Evolutionary conservation across 495 filamentous ascomycete species (phyloP).

Genomic region (Chaetomium tenue): DNA sequence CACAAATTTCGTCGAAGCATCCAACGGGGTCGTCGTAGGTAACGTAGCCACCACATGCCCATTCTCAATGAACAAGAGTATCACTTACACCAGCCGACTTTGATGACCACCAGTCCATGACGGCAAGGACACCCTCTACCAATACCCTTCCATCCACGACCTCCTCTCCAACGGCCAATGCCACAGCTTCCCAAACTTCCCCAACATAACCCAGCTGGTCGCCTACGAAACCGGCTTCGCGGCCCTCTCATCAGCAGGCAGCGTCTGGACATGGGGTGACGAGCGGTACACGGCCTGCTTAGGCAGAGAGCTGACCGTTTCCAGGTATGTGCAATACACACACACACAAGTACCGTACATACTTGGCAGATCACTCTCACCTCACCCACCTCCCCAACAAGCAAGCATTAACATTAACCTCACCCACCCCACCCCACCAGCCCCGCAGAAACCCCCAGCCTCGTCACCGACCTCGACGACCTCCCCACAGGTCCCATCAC

Average conservation of each 20-base stretch:
- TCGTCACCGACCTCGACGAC: constrained; percentile 50
- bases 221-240: constrained; percentile 54
- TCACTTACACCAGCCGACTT: background rate
- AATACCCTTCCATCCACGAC: constrained; percentile 30
- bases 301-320: constrained; percentile 40
- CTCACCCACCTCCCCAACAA: background rate
- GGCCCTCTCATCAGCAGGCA: constrained; percentile 47
- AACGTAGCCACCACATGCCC: background rate
- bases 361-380: background rate
- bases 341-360: background rate
- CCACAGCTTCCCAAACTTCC: constrained; percentile 16
- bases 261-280: constrained; percentile 62
- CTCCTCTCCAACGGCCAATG: constrained; percentile 20
- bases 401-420: too few relatives aligned
- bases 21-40: constrained; percentile 32
- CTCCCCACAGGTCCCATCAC: constrained; percentile 51
- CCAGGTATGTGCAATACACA: constrained; percentile 14
- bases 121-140: constrained; percentile 23
- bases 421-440: constrained; percentile 17
- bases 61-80: background rate
- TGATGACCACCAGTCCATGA: constrained; percentile 24
- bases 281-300: constrained; percentile 51
- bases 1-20: constrained; percentile 27
- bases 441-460: constrained; percentile 44
- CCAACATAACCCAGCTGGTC: constrained; percentile 44